phyloP scores from a whole-genome alignment of 208 protist species.

The Trypanosomatidae sp. region DNA sequence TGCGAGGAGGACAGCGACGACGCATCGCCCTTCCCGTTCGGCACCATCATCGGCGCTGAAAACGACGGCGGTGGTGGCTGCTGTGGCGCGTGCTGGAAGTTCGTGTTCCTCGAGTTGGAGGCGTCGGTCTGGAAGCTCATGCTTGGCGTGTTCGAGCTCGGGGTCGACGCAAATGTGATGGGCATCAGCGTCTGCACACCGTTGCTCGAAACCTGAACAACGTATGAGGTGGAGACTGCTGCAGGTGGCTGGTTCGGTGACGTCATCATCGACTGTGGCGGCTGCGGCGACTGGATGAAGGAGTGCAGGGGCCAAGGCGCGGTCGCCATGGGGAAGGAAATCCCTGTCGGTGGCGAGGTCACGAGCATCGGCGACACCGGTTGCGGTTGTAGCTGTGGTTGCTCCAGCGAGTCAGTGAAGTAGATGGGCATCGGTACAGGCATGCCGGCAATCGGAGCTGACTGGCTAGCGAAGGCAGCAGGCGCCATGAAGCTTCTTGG shows the following conservation, averaged over 20 bases:
- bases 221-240: not conserved
- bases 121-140: not conserved
- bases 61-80: not conserved
- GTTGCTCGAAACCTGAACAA: conserved; percentile 3
- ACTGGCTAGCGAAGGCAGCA: conserved; percentile 1
- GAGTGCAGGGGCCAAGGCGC: not conserved
- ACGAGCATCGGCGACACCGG: not conserved
- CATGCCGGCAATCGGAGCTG: not conserved
- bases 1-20: conserved; percentile 10
- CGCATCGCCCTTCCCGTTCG: conserved; percentile 5
- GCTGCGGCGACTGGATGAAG: conserved; percentile 2
- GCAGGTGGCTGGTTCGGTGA: not conserved
- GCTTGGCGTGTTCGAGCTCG: not conserved
- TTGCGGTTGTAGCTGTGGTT: not conserved
- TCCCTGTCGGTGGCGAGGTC: not conserved
- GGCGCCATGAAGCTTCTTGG: not conserved
- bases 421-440: not conserved
- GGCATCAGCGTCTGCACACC: conserved; percentile 5
- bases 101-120: not conserved
- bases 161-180: conserved; percentile 1
- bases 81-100: not conserved
- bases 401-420: conserved; percentile 6
- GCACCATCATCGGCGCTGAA: not conserved
- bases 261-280: not conserved
- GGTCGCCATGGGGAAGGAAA: not conserved